A percentile compares a stretch with the other conserved stretches of the same genome.
Evolutionary conservation across 257 asterid species (phyloP).

Genomic region (Schizonepeta tenuifolia): DNA sequence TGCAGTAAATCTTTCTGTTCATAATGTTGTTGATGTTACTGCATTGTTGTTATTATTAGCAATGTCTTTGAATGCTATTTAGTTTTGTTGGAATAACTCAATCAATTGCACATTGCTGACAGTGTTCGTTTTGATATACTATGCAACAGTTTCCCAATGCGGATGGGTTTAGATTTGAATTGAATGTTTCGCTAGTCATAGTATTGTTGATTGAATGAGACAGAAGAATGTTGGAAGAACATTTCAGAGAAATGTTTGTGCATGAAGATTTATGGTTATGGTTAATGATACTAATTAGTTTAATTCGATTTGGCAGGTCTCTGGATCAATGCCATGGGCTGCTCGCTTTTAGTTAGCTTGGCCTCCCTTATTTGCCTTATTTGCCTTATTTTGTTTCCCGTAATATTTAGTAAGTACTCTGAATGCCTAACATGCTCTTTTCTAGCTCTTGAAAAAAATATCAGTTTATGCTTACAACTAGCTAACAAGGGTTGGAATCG

Average conservation of each 20-base stretch:
- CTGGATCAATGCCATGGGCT: constrained; percentile 90
- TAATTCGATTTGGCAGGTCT: constrained; percentile 61
- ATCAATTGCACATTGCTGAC: too few species aligned
- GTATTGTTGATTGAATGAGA: background rate
- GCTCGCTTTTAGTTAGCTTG: constrained; percentile 98
- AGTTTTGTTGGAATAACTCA: too few species aligned
- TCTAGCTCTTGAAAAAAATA: constrained; percentile 29
- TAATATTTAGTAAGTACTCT: constrained; percentile 72
- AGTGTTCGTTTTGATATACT: background rate
- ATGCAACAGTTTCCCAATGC: background rate
- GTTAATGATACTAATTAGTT: too few species aligned
- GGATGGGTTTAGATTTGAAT: background rate
- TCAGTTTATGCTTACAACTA: constrained; percentile 26
- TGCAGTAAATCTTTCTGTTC: too few species aligned
- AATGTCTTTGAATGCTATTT: too few species aligned
- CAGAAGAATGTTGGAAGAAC: constrained; percentile 10
- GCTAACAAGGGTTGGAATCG: constrained; percentile 26
- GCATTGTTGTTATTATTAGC: too few species aligned
- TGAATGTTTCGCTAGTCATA: background rate
- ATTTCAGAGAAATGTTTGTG: background rate
- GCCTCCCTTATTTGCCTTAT: constrained; percentile 97
- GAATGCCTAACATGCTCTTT: constrained; percentile 16
- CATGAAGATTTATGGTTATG: constrained; percentile 8
- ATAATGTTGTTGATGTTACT: too few species aligned
- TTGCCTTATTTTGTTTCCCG: constrained; percentile 89